A percentile compares a stretch with the other conserved stretches of the same genome.
These are phyloP conservation scores for Oryza glumipatula DNA, from an alignment of 176 grass and related monocot species.

Conservation along the genomic window DNA sequence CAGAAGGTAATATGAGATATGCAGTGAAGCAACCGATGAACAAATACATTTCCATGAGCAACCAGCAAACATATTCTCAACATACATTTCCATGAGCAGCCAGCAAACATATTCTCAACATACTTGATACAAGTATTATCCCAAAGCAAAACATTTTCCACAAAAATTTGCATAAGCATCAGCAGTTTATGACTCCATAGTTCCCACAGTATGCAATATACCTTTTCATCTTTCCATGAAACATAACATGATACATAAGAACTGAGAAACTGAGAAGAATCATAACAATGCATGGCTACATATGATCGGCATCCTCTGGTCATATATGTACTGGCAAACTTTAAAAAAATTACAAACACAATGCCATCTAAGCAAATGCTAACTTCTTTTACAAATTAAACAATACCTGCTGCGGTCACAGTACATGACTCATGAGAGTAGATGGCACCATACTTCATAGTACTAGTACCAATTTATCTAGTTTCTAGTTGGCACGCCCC, in stretches of 20 bases:
- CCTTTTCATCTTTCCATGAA: background rate
- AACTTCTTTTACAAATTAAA: background rate
- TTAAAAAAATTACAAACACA: background rate
- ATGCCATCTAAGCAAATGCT: background rate
- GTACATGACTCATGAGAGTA: background rate
- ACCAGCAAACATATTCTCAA: background rate
- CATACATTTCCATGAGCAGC: background rate
- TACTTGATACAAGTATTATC: background rate
- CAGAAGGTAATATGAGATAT: background rate
- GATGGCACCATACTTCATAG: background rate
- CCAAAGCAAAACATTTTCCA: background rate
- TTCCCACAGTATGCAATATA: background rate
- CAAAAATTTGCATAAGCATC: background rate
- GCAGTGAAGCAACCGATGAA: background rate
- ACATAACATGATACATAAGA: background rate
- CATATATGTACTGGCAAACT: background rate
- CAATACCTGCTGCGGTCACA: background rate
- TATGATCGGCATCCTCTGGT: no score
- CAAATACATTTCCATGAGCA: background rate
- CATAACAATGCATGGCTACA: no score
- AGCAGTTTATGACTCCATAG: background rate
- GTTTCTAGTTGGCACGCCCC: background rate
- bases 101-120: background rate
- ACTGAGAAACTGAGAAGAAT: background rate
- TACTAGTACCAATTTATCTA: background rate